These are phyloP conservation scores for Fusarium piperis DNA, from an alignment of 2,329 filamentous ascomycete species.

Conservation along the genomic window DNA sequence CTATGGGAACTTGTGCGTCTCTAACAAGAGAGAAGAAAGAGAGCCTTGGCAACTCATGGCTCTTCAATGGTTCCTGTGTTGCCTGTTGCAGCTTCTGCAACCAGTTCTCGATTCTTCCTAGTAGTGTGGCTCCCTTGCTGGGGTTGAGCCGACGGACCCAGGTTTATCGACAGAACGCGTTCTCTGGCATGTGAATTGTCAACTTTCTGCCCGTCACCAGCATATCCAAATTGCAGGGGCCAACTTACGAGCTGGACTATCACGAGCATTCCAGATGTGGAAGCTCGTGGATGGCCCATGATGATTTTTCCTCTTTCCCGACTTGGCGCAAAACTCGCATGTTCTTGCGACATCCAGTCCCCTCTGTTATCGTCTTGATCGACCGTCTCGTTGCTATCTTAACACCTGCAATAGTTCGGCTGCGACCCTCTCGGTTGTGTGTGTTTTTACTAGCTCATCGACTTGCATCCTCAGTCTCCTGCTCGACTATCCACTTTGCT, in stretches of 20 bases:
- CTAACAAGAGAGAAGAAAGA: slow-evolving; percentile 17
- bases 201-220: background rate
- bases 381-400: slow-evolving; percentile 1
- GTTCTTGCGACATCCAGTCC: background rate
- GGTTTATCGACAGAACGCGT: slow-evolving; percentile 9
- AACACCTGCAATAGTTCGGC: slow-evolving; percentile 11
- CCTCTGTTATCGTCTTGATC: slow-evolving; percentile 1
- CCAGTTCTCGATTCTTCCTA: slow-evolving; percentile 31
- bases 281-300: background rate
- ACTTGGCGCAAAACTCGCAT: slow-evolving; percentile 1
- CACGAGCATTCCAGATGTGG: background rate
- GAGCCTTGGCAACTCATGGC: slow-evolving; percentile 13
- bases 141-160: slow-evolving; percentile 5
- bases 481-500: slow-evolving; percentile 5
- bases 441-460: background rate
- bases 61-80: slow-evolving; percentile 8
- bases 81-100: slow-evolving; percentile 33
- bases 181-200: slow-evolving; percentile 36
- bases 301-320: background rate
- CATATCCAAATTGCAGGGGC: background rate
- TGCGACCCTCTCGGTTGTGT: slow-evolving; percentile 12
- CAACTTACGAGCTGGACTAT: slow-evolving; percentile 7
- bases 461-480: slow-evolving; percentile 31
- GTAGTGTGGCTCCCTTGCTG: slow-evolving; percentile 13
- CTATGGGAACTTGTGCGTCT: background rate